Conservation (phyloP, 2,329 filamentous ascomycete genomes). For the Fusarium equiseti region DNA sequence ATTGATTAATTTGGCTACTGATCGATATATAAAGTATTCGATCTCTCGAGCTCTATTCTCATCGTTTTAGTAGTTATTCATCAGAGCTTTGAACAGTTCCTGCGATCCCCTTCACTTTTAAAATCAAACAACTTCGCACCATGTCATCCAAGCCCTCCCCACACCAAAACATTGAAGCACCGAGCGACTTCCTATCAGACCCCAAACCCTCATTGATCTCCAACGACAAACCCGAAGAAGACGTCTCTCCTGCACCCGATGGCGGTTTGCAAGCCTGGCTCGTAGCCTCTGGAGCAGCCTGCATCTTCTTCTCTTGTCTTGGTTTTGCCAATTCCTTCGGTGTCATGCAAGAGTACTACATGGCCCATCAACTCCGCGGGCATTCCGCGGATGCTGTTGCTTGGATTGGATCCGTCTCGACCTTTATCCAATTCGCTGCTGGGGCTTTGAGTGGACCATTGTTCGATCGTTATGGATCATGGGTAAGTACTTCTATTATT, state of each 20-base stretch:
- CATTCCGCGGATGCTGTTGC: conserved; percentile 52
- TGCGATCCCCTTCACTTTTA: accelerated
- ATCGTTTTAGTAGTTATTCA: not conserved
- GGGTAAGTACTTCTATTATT: not conserved
- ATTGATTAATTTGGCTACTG: accelerated
- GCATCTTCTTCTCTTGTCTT: conserved; percentile 55
- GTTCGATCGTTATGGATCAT: conserved; percentile 40
- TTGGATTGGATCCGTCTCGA: conserved; percentile 58
- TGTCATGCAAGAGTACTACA: conserved; percentile 59
- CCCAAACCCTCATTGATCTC: accelerated
- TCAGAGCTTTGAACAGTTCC: accelerated
- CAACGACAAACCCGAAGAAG: not conserved
- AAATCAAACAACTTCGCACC: not conserved
- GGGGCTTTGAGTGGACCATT: conserved; percentile 32
- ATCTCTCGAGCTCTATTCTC: not conserved
- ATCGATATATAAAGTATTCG: not conserved
- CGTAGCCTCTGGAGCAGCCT: conserved; percentile 53
- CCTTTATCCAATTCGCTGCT: conserved; percentile 54
- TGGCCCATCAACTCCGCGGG: conserved; percentile 51
- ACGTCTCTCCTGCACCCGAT: conserved; percentile 40
- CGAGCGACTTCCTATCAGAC: accelerated
- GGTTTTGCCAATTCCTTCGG: conserved; percentile 61
- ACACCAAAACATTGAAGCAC: accelerated
- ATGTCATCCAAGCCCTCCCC: not conserved
- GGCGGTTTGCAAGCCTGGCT: conserved; percentile 57